These are phyloP conservation scores for Morella rubra DNA, from an alignment of 306 rosid genomes.

Conservation along the genomic window DNA sequence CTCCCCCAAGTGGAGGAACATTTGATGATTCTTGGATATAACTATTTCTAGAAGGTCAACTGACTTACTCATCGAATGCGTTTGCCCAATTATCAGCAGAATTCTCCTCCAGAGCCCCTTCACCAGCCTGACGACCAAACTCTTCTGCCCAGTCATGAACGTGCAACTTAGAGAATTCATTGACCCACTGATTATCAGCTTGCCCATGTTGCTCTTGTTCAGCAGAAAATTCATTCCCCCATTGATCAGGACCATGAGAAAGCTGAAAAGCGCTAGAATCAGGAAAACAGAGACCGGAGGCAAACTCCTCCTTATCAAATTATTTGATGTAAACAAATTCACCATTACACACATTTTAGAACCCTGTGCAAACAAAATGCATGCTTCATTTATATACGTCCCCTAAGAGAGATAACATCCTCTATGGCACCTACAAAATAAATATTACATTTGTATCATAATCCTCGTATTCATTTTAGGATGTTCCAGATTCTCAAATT, in stretches of 20 bases:
- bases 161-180: conserved; percentile 87
- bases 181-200: conserved; percentile 81
- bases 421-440: not conserved
- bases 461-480: not conserved
- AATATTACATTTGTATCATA: not conserved
- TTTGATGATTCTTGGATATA: not conserved
- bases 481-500: not conserved
- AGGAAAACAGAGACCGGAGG: conserved; percentile 20
- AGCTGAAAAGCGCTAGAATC: conserved; percentile 48
- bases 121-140: conserved; percentile 77
- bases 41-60: not conserved
- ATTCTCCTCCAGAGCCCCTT: conserved; percentile 61
- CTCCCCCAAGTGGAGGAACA: not conserved
- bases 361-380: not conserved
- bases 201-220: conserved; percentile 41
- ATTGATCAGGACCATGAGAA: conserved; percentile 59
- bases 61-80: conserved; percentile 84
- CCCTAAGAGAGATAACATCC: not conserved
- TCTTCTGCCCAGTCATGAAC: conserved; percentile 92
- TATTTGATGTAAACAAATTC: not conserved
- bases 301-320: not conserved
- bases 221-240: conserved; percentile 82
- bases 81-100: conserved; percentile 78
- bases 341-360: not conserved
- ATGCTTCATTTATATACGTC: not conserved